Conservation (phyloP, 2,329 filamentous ascomycete genomes). For the Exophiala dermatitidis region DNA sequence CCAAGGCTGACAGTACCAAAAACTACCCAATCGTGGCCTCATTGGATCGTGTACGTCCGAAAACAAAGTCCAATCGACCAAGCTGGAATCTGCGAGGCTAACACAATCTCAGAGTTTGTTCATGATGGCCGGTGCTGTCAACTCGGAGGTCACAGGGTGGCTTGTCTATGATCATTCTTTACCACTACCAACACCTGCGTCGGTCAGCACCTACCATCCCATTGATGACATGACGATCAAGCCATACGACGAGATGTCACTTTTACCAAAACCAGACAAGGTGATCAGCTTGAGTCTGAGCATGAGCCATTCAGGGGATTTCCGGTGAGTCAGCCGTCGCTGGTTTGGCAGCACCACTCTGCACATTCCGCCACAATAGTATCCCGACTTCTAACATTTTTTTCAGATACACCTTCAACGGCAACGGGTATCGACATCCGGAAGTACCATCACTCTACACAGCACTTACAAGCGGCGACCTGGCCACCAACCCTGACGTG, state of each 20-base stretch:
- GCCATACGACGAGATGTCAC: conserved; percentile 57
- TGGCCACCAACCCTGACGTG: conserved; percentile 50
- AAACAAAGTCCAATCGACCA: no score
- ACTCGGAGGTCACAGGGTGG: conserved; percentile 52
- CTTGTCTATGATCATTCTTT: conserved; percentile 48
- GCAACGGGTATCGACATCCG: conserved; percentile 28
- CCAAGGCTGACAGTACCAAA: conserved; percentile 48
- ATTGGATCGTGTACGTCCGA: conserved; percentile 1
- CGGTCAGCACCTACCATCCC: conserved; percentile 55
- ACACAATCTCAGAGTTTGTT: conserved; percentile 1
- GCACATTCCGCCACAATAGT: no score
- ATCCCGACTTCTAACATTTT: no score
- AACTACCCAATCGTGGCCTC: conserved; percentile 58
- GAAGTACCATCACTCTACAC: conserved; percentile 29
- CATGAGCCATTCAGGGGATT: conserved; percentile 55
- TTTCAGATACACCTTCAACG: conserved; percentile 25
- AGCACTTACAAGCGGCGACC: conserved; percentile 24
- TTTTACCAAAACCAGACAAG: conserved; percentile 54
- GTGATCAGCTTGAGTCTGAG: conserved; percentile 56
- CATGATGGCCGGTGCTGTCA: conserved; percentile 37
- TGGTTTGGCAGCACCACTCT: no score
- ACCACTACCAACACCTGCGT: conserved; percentile 43
- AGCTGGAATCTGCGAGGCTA: no score
- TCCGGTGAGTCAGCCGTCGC: conserved; percentile 23
- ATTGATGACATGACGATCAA: conserved; percentile 67